Evolutionary conservation across 2,329 filamentous ascomycete species (phyloP).

Genomic region (Thelonectria rubi): DNA sequence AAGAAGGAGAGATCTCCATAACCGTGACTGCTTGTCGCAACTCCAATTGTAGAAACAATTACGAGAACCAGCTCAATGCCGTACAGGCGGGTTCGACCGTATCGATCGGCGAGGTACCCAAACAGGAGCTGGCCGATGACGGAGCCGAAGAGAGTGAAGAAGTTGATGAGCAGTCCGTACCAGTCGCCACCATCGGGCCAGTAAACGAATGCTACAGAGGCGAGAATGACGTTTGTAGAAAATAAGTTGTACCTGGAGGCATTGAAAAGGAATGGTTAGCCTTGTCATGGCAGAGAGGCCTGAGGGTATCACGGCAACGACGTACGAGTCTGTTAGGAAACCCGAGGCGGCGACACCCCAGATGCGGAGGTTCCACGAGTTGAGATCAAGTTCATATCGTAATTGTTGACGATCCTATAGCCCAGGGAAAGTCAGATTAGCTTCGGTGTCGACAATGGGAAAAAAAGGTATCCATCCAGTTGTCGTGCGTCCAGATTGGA

Average conservation of each 20-base stretch:
- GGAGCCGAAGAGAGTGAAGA: slow-evolving; percentile 62
- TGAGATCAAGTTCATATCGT: slow-evolving; percentile 63
- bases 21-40: slow-evolving; percentile 61
- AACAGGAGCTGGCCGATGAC: slow-evolving; percentile 62
- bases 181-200: slow-evolving; percentile 57
- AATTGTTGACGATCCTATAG: slow-evolving; percentile 60
- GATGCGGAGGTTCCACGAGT: slow-evolving; percentile 63
- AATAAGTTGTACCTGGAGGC: slow-evolving; percentile 60
- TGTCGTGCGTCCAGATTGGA: slow-evolving; percentile 3
- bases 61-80: slow-evolving; percentile 66
- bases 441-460: slow-evolving; percentile 19
- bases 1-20: slow-evolving; percentile 61
- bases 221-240: slow-evolving; percentile 63
- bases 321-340: slow-evolving; percentile 63
- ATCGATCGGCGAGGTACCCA: slow-evolving; percentile 63
- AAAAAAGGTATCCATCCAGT: slow-evolving; percentile 23
- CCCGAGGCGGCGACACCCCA: slow-evolving; percentile 65
- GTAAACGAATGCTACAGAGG: slow-evolving; percentile 62
- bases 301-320: slow-evolving; percentile 13
- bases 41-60: slow-evolving; percentile 65
- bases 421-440: slow-evolving; percentile 27
- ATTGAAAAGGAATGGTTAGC: slow-evolving; percentile 12
- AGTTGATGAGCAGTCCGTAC: slow-evolving; percentile 59
- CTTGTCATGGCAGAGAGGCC: slow-evolving; percentile 1
- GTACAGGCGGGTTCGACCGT: slow-evolving; percentile 64